Evolutionary conservation across 495 filamentous ascomycete genomes (phyloP), one percentile per base, ranked within the genome.

Genomic region (Halenospora varia): DNA sequence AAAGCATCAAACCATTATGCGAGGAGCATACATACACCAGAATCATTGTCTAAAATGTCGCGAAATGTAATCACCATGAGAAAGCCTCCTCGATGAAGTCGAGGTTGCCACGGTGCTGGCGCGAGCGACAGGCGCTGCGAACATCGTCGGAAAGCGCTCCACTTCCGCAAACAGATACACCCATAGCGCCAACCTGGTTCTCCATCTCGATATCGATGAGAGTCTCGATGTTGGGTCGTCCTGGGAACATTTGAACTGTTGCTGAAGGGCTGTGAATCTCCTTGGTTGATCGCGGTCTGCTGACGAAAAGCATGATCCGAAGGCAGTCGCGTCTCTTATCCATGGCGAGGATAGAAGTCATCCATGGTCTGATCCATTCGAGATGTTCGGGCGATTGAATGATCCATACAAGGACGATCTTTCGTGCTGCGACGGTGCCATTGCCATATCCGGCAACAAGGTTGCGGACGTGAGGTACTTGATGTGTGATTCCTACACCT

Each of bases 31-130:
- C 13, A 13, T 35, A 35, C 29, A 35, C 29, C 29, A 4, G 13
- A 35, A 35, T 35, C 29, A 13, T 35, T 13, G 29, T 35, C 29
- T 35, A 35, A 35, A 35, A 35, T 35, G 4, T 35, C 29, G 29
- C 13, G 29, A 35, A 35, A 35, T 35, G 20, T 25, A 47, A 63
- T 56, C 78, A 89, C 88, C 88, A 93, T 13, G 88, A 93, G 73
- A 98, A 98, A 45, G 90, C 88, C 75, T 98, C 94, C 69, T 98
- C 94, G 20, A 92, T 78, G 71, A 97, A 97, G 69, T 97, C 92
- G 17, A 97, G 76, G 25, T 77, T 81, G 19, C 82, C 85, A 2
- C 80, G 78, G 50, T 82, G 77, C 48, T 88, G 83, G 62, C 81
- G 77, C 35, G 71, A 74, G 51, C 94, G 76, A 18, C 88, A 82